Evolutionary conservation across 2,329 filamentous ascomycete genomes (phyloP), one percentile per base, ranked within the genome.

Genomic region (Rhytidhysteron rufulum): DNA sequence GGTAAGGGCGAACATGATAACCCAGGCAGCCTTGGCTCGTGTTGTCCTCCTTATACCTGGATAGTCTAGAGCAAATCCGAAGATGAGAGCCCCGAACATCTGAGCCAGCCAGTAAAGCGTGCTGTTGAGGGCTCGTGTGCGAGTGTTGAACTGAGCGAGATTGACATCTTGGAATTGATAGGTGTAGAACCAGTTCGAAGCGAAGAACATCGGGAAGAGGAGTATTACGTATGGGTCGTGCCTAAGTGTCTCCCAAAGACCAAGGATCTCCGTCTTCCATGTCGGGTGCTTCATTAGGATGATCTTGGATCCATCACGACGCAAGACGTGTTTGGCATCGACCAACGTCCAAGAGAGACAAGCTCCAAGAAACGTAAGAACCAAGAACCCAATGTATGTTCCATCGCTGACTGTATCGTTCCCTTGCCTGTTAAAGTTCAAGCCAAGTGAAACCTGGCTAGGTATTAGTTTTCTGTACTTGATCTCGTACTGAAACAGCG

Each of bases 251-350:
- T 90, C 75, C 65, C 75, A 83, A 3, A 95, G 77, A 37, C 88
- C 88, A 9, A 76, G 48, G 44, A 93, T 64, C 68, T 95, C 88
- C 3, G 83, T 81, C 56, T 79, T 78, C 85, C 85, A 91, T 40
- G 84, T 85, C 3, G 88, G 88, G 63, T 91, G 85, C 71, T 91
- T 89, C 84, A 89, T 91, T 43, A 88, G 66, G 46, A 93, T 87
- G 54, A 94, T 80, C 39, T 78, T 63, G 31, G 83, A 83, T 41
- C 86, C 86, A 57, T 94, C 87, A 25, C 75, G 73, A 42, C 88
- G 86, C 45, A 85, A 68, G 45, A 94, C 77, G 41, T 79, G 75
- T 48, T 77, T 77, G 33, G 85, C 85, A 54, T 90, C 79, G 57
- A 79, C 79, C 5, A 93, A 75, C 30, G 75, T 72, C 53, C 85